Base-by-base conservation (phyloP, 495 filamentous ascomycete species). In the Rostrohypoxylon terebratum region DNA sequence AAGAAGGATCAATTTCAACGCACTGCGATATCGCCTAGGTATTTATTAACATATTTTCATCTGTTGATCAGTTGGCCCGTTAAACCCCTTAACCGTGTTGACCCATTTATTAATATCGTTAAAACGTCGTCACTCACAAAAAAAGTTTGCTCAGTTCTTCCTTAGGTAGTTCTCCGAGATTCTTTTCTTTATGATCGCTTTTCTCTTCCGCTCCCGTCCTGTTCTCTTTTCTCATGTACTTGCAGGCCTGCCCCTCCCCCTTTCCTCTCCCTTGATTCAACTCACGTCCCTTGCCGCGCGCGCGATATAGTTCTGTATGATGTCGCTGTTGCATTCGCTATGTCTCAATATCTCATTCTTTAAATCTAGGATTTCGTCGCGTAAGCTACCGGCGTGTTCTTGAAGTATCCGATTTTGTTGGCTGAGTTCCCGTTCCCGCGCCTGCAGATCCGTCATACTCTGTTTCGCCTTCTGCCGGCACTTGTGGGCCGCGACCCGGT, bases 391-490 rank as follows among this genome's bases (percentile, higher is more conserved):
- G 0, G 81, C 80, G 28, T 72, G 68, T 2, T 70, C 68, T 8
- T 59, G 59, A 33, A 81, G 62, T 20, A 61, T 13, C 11, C 68
- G 65, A 36, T 76, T 75, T 16, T 75, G 75, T 31, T 57, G 57
- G 45, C 70, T 68, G 13, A 77, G 63, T 18, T 74, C 68, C 6
- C 59, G 72, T 59, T 79, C 80, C 11, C 68, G 68, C 31, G 55
- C 65, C 61, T 88, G 85, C 8, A 89, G 80, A 8, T 78, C 68
- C 23, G 81, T 72, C 4, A 82, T 83, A 57, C 85, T 84, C 38
- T 87, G 85, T 57, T 91, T 91, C 73, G 91, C 90, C 79, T 91
- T 91, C 75, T 87, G 85, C 7, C 90, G 87, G 73, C 90, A 92
- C 69, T 91, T 92, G 75, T 86, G 88, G 4, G 90, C 90, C 5